These are phyloP conservation scores for Phytophthora ramorum DNA, from an alignment of 352 stramenopile species.

Conservation along the genomic window DNA sequence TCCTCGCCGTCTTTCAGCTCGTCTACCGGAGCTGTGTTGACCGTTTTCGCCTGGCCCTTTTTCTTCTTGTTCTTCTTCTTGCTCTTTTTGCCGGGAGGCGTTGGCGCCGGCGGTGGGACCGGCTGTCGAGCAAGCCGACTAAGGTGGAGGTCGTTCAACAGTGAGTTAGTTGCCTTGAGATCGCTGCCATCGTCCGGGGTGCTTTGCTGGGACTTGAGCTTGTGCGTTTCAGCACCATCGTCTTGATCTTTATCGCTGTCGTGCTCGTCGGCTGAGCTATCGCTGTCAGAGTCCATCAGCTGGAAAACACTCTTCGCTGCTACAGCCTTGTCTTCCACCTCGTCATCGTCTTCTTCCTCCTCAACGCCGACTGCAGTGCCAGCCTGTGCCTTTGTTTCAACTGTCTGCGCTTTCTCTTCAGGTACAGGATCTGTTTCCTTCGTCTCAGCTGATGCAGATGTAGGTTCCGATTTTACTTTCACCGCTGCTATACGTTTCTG, in stretches of 20 bases:
- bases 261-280: conserved; percentile 38
- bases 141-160: conserved; percentile 72
- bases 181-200: conserved; percentile 14
- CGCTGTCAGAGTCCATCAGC: conserved; percentile 42
- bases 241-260: conserved; percentile 34
- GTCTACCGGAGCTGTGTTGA: conserved; percentile 38
- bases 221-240: conserved; percentile 3
- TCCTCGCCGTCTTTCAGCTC: conserved; percentile 56
- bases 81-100: conserved; percentile 43
- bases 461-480: not conserved
- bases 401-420: conserved; percentile 1
- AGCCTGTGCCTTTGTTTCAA: conserved; percentile 3
- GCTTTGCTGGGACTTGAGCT: conserved; percentile 9
- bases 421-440: not conserved
- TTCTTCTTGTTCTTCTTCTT: conserved; percentile 67
- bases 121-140: conserved; percentile 62
- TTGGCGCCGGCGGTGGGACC: conserved; percentile 16
- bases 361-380: conserved; percentile 12
- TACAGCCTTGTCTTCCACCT: conserved; percentile 27
- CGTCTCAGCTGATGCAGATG: not conserved
- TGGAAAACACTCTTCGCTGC: conserved; percentile 53
- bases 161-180: conserved; percentile 38
- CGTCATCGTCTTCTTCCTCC: conserved; percentile 21
- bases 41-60: conserved; percentile 33
- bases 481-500: conserved; percentile 20